Percentiles rank a stretch among this genome's conserved stretches.
These are phyloP conservation scores for Prinsepia uniflora DNA, from an alignment of 306 rosid genomes.

Conservation along the genomic window DNA sequence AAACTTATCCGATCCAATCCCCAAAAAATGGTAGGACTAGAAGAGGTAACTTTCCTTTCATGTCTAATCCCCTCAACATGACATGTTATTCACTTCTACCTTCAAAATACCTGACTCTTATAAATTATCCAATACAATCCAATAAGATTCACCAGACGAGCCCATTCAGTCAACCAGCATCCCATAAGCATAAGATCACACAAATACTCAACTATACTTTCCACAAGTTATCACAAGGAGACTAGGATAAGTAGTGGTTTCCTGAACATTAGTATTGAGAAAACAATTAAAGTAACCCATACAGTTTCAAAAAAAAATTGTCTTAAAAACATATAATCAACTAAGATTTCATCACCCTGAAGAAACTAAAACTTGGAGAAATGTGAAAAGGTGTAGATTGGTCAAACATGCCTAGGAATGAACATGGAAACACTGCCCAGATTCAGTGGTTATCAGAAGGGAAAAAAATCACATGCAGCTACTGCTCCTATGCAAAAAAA, in stretches of 20 bases:
- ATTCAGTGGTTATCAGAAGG: neutral
- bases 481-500: neutral
- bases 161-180: neutral
- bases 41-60: too few relatives aligned
- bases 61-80: too few relatives aligned
- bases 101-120: too few relatives aligned
- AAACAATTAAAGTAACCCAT: neutral
- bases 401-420: neutral
- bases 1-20: too few relatives aligned
- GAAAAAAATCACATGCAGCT: neutral
- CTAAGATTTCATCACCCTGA: too few relatives aligned
- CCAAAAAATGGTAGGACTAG: too few relatives aligned
- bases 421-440: neutral
- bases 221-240: slow-evolving; percentile 2
- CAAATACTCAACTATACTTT: neutral
- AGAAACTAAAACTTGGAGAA: neutral
- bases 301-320: neutral
- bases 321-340: neutral
- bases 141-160: too few relatives aligned
- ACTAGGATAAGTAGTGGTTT: neutral
- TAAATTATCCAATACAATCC: too few relatives aligned
- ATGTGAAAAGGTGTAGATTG: neutral
- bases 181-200: neutral
- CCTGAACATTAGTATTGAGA: neutral
- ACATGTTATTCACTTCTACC: too few relatives aligned